phyloP scores from a whole-genome alignment of 2,329 filamentous ascomycete genomes.

The Nothopassalora personata region DNA sequence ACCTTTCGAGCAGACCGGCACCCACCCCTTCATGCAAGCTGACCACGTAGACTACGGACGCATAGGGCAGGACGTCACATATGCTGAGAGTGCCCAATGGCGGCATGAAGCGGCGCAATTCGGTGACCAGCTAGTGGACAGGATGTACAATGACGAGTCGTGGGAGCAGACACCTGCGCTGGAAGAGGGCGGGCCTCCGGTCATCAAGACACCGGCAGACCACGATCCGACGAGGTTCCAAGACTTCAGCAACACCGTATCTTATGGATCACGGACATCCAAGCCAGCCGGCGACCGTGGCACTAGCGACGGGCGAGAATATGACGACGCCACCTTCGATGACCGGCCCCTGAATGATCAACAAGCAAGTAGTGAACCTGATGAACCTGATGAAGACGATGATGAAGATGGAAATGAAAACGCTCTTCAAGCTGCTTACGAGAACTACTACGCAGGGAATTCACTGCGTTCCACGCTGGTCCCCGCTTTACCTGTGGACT shows the following conservation, averaged over 20 bases:
- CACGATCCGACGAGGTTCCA: neutral
- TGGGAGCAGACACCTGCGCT: neutral
- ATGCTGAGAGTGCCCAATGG: neutral
- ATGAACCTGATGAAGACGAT: neutral
- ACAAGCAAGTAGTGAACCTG: neutral
- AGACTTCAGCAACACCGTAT: neutral
- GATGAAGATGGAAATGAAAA: slow-evolving; percentile 1
- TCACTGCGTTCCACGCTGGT: neutral
- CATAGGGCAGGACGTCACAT: too few species aligned
- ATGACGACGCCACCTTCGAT: neutral
- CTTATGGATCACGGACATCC: neutral
- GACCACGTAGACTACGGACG: neutral
- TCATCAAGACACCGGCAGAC: neutral
- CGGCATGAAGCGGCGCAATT: neutral
- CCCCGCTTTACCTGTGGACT: neutral
- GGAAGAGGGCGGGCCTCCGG: neutral
- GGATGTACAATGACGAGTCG: neutral
- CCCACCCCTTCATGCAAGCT: neutral
- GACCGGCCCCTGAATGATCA: neutral
- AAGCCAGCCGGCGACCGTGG: neutral
- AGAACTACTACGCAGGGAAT: slow-evolving; percentile 6
- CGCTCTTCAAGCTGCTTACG: slow-evolving; percentile 1
- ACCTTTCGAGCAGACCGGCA: neutral
- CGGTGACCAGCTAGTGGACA: neutral
- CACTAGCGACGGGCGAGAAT: neutral